Evolutionary conservation across 345 rosid species (phyloP).

Genomic region (sweet orange (Citrus sinensis)): DNA sequence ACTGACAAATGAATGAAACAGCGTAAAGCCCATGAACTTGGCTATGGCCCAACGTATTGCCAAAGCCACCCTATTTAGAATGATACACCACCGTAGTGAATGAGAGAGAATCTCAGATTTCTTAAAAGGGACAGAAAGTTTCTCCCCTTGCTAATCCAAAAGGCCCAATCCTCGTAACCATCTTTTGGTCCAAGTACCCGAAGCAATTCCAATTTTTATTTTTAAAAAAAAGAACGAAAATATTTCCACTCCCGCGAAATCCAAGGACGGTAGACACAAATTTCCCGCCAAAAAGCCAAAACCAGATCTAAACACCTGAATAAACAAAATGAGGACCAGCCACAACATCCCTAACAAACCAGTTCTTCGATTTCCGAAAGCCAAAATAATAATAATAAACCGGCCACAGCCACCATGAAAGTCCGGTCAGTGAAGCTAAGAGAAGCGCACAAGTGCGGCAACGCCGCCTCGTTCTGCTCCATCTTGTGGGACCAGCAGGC

Average conservation of each 20-base stretch:
- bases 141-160: background rate
- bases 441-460: constrained; percentile 64
- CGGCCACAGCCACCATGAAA: constrained; percentile 49
- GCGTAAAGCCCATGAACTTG: background rate
- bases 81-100: background rate
- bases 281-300: constrained; percentile 11
- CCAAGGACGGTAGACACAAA: background rate
- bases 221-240: too few species aligned
- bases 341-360: background rate
- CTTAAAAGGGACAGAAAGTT: too few species aligned
- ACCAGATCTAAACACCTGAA: background rate
- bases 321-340: background rate
- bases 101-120: too few species aligned
- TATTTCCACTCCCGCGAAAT: constrained; percentile 21
- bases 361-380: background rate
- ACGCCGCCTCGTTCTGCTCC: constrained; percentile 66
- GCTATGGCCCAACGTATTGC: background rate
- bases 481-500: constrained; percentile 86
- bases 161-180: background rate
- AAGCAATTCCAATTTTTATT: background rate
- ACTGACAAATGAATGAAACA: too few species aligned
- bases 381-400: background rate
- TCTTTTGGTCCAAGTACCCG: background rate
- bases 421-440: constrained; percentile 73
- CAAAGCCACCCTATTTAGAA: background rate